Conservation (phyloP, 495 filamentous ascomycete genomes). For the Penicillium riverlandense region DNA sequence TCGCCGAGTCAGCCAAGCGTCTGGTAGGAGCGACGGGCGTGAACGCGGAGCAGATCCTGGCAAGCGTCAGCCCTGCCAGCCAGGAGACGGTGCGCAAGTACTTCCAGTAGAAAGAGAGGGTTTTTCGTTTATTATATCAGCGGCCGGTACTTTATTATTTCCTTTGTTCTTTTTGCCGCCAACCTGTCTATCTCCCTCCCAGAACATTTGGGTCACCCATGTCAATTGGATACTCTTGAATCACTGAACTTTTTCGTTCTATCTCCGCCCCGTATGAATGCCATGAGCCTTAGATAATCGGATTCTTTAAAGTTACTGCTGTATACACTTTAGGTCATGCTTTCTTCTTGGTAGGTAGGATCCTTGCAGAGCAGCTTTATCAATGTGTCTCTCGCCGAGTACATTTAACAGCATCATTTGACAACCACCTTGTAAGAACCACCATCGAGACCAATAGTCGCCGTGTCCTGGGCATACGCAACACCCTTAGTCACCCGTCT, state of each 20-base stretch:
- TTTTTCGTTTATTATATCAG: constrained; percentile 10
- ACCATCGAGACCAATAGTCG: constrained; percentile 15
- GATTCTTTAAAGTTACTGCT: too few species aligned
- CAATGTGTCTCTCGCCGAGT: too few species aligned
- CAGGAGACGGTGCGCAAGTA: constrained; percentile 67
- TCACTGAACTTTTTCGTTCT: constrained; percentile 15
- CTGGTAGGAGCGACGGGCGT: constrained; percentile 62
- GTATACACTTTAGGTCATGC: too few species aligned
- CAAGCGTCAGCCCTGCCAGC: constrained; percentile 63
- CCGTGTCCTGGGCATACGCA: constrained; percentile 13
- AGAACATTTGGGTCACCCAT: constrained; percentile 17
- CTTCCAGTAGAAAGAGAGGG: constrained; percentile 44
- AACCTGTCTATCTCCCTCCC: not conserved
- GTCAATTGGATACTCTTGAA: constrained; percentile 21
- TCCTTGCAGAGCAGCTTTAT: too few species aligned
- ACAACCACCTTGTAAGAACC: constrained; percentile 25
- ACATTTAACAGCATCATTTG: not conserved
- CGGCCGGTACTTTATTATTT: constrained; percentile 6
- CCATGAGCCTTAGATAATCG: constrained; percentile 1
- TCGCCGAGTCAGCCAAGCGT: constrained; percentile 64
- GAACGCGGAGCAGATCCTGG: constrained; percentile 63
- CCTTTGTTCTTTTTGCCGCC: constrained; percentile 4
- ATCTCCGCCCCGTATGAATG: constrained; percentile 9
- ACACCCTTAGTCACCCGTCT: constrained; percentile 12
- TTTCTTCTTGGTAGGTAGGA: too few species aligned